These are phyloP conservation scores for Pharnaceum exiguum DNA, from an alignment of 148 eudicot species.

Conservation along the genomic window DNA sequence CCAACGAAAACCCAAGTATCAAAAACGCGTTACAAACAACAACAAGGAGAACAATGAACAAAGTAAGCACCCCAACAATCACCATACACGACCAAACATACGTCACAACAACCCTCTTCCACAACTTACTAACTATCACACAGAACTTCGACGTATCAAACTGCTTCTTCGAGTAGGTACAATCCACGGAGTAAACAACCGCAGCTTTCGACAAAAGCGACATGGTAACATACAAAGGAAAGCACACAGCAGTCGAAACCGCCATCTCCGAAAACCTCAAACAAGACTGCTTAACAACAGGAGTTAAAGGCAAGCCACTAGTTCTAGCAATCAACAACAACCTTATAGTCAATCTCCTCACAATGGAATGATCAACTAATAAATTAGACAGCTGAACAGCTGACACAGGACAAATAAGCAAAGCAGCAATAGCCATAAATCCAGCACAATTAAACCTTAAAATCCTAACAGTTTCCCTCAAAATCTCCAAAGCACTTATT, in stretches of 20 bases:
- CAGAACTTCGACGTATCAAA: conserved; percentile 53
- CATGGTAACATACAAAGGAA: conserved; percentile 65
- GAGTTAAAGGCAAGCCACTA: conserved; percentile 70
- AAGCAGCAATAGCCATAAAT: conserved; percentile 56
- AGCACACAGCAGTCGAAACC: conserved; percentile 60
- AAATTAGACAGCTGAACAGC: conserved; percentile 62
- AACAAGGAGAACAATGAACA: conserved; percentile 60
- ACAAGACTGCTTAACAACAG: conserved; percentile 65
- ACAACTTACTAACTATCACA: conserved; percentile 48
- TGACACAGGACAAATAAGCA: conserved; percentile 81
- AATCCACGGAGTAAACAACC: conserved; percentile 78
- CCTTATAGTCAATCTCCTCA: conserved; percentile 51
- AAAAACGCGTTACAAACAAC: conserved; percentile 51
- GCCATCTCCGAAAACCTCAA: conserved; percentile 64
- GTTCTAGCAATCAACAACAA: conserved; percentile 61
- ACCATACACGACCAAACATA: conserved; percentile 65
- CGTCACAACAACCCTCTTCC: conserved; percentile 59
- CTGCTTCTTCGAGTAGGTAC: conserved; percentile 73
- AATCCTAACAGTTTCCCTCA: conserved; percentile 79
- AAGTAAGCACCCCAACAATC: conserved; percentile 49
- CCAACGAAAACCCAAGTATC: conserved; percentile 42
- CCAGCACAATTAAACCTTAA: conserved; percentile 59
- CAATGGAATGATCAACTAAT: conserved; percentile 63
- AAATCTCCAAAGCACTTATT: conserved; percentile 61
- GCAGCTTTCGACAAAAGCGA: conserved; percentile 79